These are phyloP conservation scores for Aspergillus felis DNA, from an alignment of 2,329 filamentous ascomycete genomes.

Conservation along the genomic window DNA sequence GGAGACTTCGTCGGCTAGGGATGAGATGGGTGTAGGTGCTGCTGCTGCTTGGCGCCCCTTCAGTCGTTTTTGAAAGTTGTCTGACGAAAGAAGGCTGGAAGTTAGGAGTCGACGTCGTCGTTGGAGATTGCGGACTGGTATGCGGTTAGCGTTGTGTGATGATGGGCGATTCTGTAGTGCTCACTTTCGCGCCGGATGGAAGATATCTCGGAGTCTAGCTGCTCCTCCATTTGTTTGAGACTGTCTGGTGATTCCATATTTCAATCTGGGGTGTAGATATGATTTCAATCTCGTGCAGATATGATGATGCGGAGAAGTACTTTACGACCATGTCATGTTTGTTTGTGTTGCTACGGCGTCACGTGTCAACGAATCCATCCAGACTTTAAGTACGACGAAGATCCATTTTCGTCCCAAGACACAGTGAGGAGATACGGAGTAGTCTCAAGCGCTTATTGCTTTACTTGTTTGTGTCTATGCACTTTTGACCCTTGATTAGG, in stretches of 20 bases:
- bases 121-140: conserved; percentile 36
- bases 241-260: neutral
- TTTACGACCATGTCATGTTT: neutral
- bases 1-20: conserved; percentile 24
- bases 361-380: neutral
- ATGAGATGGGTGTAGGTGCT: neutral
- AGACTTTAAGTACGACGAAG: neutral
- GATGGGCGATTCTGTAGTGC: conserved; percentile 3
- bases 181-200: conserved; percentile 40
- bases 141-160: conserved; percentile 8
- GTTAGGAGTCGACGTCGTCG: conserved; percentile 37
- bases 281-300: neutral
- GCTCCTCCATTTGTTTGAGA: conserved; percentile 14
- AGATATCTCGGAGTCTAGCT: conserved; percentile 40
- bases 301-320: neutral
- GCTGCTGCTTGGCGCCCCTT: conserved; percentile 6
- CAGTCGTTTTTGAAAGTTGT: conserved; percentile 28
- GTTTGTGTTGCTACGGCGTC: neutral
- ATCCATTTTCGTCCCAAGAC: neutral
- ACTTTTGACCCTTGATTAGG: too few relatives aligned
- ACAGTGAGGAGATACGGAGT: neutral
- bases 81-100: conserved; percentile 41
- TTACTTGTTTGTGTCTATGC: too few relatives aligned
- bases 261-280: neutral
- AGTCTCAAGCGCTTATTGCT: neutral